These are phyloP conservation scores for Eudorina sp. DNA, from an alignment of 139 green algal genomes.

Conservation along the genomic window DNA sequence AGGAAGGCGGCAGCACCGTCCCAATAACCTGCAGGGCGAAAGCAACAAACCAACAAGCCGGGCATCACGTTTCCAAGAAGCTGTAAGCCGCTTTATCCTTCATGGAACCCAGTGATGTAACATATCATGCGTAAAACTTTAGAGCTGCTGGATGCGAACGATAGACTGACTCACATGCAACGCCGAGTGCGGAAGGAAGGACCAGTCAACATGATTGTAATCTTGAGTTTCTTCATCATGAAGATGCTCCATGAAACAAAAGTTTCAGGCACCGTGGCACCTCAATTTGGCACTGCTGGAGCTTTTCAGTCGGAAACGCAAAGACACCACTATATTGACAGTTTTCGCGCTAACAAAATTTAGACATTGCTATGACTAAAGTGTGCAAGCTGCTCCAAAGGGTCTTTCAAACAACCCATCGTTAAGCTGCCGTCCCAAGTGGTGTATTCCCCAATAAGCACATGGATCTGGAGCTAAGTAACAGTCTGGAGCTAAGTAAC, in stretches of 20 bases:
- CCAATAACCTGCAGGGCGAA: constrained; percentile 13
- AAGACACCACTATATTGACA: too few species aligned
- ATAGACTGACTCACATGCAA: constrained; percentile 27
- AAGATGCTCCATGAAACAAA: neutral
- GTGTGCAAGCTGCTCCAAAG: too few species aligned
- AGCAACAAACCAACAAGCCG: neutral
- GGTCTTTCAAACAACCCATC: too few species aligned
- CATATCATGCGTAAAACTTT: neutral
- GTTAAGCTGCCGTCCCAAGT: too few species aligned
- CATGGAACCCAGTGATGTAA: neutral
- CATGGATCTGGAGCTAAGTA: too few species aligned
- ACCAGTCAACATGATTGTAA: constrained; percentile 39
- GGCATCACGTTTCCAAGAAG: neutral
- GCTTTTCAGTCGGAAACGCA: too few species aligned
- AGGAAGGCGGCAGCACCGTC: constrained; percentile 2
- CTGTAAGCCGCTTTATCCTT: neutral
- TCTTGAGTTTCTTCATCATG: neutral
- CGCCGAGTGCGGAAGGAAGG: constrained; percentile 29
- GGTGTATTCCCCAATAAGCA: too few species aligned
- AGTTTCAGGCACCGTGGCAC: neutral
- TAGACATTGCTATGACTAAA: too few species aligned
- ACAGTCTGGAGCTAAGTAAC: too few species aligned
- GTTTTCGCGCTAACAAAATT: too few species aligned
- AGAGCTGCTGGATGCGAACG: neutral
- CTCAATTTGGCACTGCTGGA: too few species aligned